Conservation (phyloP, 805 yeast genomes). For the Crinitomyces ghanaensis region DNA sequence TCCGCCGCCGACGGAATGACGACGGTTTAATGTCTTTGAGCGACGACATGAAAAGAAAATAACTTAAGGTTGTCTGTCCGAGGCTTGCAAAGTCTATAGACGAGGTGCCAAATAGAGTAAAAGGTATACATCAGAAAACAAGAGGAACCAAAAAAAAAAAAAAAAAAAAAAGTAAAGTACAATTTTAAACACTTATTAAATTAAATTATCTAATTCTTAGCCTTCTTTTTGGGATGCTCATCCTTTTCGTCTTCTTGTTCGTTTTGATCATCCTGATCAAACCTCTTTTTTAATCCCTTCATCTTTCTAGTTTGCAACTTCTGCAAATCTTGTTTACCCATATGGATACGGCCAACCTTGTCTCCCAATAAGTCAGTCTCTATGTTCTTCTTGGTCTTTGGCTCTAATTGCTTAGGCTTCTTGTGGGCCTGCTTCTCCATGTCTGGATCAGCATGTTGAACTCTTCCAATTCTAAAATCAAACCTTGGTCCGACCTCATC, state of each 20-base stretch:
- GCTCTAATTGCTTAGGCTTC: slow-evolving; percentile 70
- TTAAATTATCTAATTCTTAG: background rate
- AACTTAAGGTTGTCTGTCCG: too few relatives aligned
- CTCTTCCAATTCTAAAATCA: slow-evolving; percentile 86
- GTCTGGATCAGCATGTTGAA: slow-evolving; percentile 71
- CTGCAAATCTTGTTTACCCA: slow-evolving; percentile 87
- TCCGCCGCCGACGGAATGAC: too few relatives aligned
- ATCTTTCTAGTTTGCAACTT: slow-evolving; percentile 93
- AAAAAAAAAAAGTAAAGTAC: too few relatives aligned
- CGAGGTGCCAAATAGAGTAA: too few relatives aligned
- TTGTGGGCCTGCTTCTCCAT: slow-evolving; percentile 80
- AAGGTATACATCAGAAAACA: background rate
- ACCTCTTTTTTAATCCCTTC: slow-evolving; percentile 89
- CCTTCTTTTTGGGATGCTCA: too few relatives aligned
- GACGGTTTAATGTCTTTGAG: too few relatives aligned
- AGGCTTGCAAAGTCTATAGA: too few relatives aligned
- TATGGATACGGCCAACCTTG: slow-evolving; percentile 90
- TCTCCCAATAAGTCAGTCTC: slow-evolving; percentile 87
- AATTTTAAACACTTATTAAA: slow-evolving; percentile 1
- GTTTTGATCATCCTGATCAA: slow-evolving; percentile 58
- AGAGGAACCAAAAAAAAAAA: too few relatives aligned
- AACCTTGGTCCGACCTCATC: slow-evolving; percentile 94
- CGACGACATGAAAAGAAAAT: too few relatives aligned
- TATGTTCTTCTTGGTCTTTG: slow-evolving; percentile 80
- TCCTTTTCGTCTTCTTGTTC: slow-evolving; percentile 34